Evolutionary conservation across 2,329 filamentous ascomycete genomes (phyloP).

Genomic region (Lecanoromycetidae sp.): DNA sequence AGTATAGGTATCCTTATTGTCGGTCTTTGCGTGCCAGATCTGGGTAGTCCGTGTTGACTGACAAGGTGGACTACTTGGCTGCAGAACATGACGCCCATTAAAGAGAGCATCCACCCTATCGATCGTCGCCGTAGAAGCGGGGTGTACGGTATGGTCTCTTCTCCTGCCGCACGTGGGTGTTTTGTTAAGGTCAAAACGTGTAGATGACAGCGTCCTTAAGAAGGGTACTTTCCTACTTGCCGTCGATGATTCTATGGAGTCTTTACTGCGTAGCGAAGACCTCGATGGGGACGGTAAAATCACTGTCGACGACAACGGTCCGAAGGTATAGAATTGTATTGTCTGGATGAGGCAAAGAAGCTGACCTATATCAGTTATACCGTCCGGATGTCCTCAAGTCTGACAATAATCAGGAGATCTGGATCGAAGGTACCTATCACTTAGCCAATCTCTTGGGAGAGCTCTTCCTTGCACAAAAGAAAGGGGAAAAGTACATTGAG

Average conservation of each 20-base stretch:
- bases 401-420: conserved; percentile 74
- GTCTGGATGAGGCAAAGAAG: not conserved
- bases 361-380: conserved; percentile 37
- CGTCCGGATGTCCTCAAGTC: conserved; percentile 55
- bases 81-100: not conserved
- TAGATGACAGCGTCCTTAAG: not conserved
- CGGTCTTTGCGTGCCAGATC: too few species aligned
- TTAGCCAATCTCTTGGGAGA: conserved; percentile 93
- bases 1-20: too few species aligned
- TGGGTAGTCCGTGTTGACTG: too few species aligned
- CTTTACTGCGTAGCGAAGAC: conserved; percentile 61
- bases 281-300: conserved; percentile 93
- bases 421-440: conserved; percentile 93
- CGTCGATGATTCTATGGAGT: not conserved
- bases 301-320: conserved; percentile 88
- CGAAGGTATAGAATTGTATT: conserved; percentile 50
- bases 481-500: conserved; percentile 77
- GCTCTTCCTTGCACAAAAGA: conserved; percentile 81
- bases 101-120: not conserved
- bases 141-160: not conserved
- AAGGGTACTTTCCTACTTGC: not conserved
- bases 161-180: too few species aligned
- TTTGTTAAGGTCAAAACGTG: not conserved
- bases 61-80: too few species aligned
- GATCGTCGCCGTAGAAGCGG: not conserved